Evolutionary conservation across 805 yeast genomes (phyloP).

Genomic region (Saccharomycopsis synnaedendra): DNA sequence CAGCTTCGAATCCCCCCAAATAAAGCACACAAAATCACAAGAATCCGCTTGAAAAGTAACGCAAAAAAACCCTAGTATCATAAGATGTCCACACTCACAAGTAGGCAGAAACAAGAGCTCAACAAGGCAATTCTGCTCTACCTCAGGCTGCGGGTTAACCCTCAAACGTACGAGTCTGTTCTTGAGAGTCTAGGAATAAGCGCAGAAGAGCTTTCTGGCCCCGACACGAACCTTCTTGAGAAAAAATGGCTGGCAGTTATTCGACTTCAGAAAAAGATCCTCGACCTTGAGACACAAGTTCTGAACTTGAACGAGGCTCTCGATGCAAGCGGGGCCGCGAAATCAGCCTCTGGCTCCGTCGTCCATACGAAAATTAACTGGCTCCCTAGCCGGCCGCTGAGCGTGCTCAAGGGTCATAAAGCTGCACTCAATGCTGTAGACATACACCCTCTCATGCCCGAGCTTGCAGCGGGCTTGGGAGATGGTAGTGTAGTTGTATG

Average conservation of each 20-base stretch:
- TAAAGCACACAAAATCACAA: too few species aligned
- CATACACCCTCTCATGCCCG: constrained; percentile 67
- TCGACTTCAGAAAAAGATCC: constrained; percentile 60
- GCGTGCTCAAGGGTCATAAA: constrained; percentile 41
- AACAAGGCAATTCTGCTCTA: constrained; percentile 10
- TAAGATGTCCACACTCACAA: constrained; percentile 8
- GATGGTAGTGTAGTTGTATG: constrained; percentile 68
- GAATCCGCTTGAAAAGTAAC: too few species aligned
- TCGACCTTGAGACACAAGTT: constrained; percentile 56
- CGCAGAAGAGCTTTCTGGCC: constrained; percentile 2
- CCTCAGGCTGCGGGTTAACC: constrained; percentile 4
- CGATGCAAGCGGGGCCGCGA: constrained; percentile 21
- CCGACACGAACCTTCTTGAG: constrained; percentile 34
- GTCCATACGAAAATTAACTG: constrained; percentile 30
- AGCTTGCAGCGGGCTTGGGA: constrained; percentile 51
- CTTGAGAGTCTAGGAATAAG: constrained; percentile 1
- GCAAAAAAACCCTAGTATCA: too few species aligned
- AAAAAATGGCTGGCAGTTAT: constrained; percentile 85
- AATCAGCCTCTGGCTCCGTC: constrained; percentile 4
- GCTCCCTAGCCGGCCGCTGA: constrained; percentile 45
- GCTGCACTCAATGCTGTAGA: constrained; percentile 50
- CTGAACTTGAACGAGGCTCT: constrained; percentile 36
- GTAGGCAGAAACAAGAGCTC: constrained; percentile 11
- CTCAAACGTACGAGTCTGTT: constrained; percentile 1
- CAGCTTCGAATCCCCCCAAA: too few species aligned